Percentiles rank a stretch among this genome's conserved stretches.
These are phyloP conservation scores for Trichosporon sp. DNA, from an alignment of 1,284 basidiomycete species.

Conservation along the genomic window DNA sequence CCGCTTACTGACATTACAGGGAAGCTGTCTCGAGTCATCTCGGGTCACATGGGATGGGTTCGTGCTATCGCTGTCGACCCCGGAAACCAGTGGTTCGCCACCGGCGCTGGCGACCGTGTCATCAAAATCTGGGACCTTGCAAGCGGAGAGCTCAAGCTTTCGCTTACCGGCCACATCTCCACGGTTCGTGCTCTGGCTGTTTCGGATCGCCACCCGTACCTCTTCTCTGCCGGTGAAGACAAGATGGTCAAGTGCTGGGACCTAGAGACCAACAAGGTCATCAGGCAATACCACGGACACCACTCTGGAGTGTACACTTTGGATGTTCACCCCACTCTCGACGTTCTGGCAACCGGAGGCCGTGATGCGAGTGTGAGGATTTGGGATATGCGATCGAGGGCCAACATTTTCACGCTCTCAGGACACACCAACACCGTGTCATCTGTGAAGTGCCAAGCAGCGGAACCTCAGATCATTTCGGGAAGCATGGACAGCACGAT, in stretches of 20 bases:
- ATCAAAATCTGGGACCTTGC: constrained; percentile 99
- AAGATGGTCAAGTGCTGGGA: constrained; percentile 99
- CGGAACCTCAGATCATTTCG: constrained; percentile 96
- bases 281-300: constrained; percentile 97
- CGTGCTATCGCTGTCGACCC: constrained; percentile 93
- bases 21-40: constrained; percentile 93
- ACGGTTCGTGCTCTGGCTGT: constrained; percentile 94
- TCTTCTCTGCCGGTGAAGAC: constrained; percentile 97
- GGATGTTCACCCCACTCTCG: constrained; percentile 88
- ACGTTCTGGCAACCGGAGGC: constrained; percentile 90
- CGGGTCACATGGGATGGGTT: constrained; percentile 98
- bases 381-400: constrained; percentile 99
- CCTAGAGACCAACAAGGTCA: constrained; percentile 97
- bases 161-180: constrained; percentile 95
- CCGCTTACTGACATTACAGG: background rate
- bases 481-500: constrained; percentile 98
- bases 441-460: constrained; percentile 90
- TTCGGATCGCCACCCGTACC: constrained; percentile 87
- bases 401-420: constrained; percentile 87
- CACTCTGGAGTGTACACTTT: constrained; percentile 92
- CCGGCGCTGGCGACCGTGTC: constrained; percentile 94
- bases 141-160: constrained; percentile 90
- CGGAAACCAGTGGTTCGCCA: constrained; percentile 98
- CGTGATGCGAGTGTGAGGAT: constrained; percentile 91
- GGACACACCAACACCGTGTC: constrained; percentile 95